Conservation (phyloP, 2,329 filamentous ascomycete genomes). For the Gaeumannomyces tritici region DNA sequence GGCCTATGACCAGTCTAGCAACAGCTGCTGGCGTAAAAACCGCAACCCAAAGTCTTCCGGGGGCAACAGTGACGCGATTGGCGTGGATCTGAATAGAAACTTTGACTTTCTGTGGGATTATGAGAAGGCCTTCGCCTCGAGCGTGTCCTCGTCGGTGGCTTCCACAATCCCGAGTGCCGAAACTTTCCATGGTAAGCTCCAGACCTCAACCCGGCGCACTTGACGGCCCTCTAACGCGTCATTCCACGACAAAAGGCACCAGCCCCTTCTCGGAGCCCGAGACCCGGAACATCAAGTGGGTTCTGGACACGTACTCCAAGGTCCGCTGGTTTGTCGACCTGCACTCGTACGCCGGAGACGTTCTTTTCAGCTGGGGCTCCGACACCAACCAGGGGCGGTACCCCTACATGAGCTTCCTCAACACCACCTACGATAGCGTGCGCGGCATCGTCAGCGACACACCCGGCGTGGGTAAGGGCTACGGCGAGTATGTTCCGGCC, state of each 20-base stretch:
- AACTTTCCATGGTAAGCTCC: constrained; percentile 30
- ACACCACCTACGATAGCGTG: constrained; percentile 34
- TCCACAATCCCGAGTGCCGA: constrained; percentile 30
- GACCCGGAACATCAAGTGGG: constrained; percentile 42
- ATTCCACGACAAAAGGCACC: constrained; percentile 37
- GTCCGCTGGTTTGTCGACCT: constrained; percentile 50
- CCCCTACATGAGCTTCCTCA: constrained; percentile 39
- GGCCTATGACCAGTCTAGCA: constrained; percentile 38
- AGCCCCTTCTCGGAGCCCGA: constrained; percentile 45
- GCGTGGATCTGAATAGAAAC: constrained; percentile 48
- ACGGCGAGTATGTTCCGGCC: constrained; percentile 34
- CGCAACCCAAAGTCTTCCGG: constrained; percentile 32
- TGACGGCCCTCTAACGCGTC: constrained; percentile 22
- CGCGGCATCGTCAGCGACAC: constrained; percentile 2
- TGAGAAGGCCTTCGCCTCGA: constrained; percentile 27
- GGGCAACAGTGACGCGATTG: constrained; percentile 21
- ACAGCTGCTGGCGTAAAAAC: constrained; percentile 47
- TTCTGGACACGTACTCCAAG: constrained; percentile 37
- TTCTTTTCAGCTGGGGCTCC: constrained; percentile 49
- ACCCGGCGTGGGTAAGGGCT: constrained; percentile 24
- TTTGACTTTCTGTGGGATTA: constrained; percentile 50
- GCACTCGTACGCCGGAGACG: constrained; percentile 41
- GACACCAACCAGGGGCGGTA: constrained; percentile 39
- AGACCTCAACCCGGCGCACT: constrained; percentile 17
- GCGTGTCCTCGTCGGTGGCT: constrained; percentile 26